Base-by-base conservation (phyloP, 192 early-diverging fungal species). In the Gaertneriomyces sp. region DNA sequence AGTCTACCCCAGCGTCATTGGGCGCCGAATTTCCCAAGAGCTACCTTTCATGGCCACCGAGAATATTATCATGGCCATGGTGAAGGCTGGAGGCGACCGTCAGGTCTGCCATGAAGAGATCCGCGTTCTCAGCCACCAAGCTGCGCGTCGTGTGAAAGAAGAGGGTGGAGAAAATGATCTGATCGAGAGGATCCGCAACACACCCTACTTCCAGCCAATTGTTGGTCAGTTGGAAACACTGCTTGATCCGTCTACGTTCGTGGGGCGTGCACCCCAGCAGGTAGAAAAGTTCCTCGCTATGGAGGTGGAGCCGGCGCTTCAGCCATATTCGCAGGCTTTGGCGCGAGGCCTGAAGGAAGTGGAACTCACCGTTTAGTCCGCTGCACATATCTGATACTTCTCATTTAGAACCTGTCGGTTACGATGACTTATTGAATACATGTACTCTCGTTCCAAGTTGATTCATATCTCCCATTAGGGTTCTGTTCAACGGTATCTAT, bases 31-130 rank as follows among this genome's bases (percentile, higher is more conserved):
- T 76, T 62, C 75, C 59, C 92, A 94, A 76, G 96, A 98, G 75
- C 79, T 98, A 45, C 96, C 96, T 52, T 98, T 98, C 76, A 98
- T 97, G 96, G 96, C 96, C n/a, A 98, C 96, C 19, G 96, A 98
- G 76, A 98, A 98, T 79, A 84, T 98, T 55, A 98, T 98, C 77
- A 98, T 98, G 95, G 94, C 91, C 42, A 93, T 96, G 88, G 94
- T 97, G 45, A 93, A 93, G 82, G 89, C 87, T 73, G 94, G 92
- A 45, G 96, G 92, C 39, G 94, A 98, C 76, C 80, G 94, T 49
- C 94, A 98, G 74, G 87, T 87, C 56, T 96, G 93, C 69, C 96
- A 98, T 76, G 96, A 98, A 74, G 84, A 96, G 74, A 96, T 98
- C 72, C 89, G 96, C 58, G 94, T 98, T 17, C 81, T 98, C 9